Base-by-base conservation (phyloP, 441 rosid species). In the Sinapis alba region DNA sequence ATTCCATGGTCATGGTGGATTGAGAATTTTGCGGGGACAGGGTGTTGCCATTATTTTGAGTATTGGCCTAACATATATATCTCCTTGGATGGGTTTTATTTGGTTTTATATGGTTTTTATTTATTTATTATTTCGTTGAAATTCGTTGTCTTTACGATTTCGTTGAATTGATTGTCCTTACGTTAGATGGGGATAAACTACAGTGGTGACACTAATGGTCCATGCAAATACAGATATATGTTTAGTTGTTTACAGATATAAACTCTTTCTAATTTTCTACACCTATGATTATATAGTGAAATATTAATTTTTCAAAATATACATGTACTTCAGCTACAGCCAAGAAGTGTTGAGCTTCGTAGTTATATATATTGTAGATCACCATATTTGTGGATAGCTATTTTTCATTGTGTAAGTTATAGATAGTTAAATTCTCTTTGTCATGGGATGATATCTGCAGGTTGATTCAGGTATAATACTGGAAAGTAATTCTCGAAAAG, bases 1-100 rank as follows among this genome's bases (percentile, higher is more conserved):
- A 53, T 62, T 75, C 69, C 58, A 75, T 30, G 57, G 21, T 21
- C 68, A 64, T 3, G 24, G 69, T 43, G 34, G 69, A 32, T 34
- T 68, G 65, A 69, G 64, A 38, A 5, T 26, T 27, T 9, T 36
- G 47, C 34, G 24, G 58, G 58, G 64, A 43, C 50, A 43, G 7
- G 9, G 32, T 68, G 30, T 75, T 74, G 28, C 18, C 24, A 19
- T 73, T 36, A 18, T 34, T 38, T 38, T 54, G 18, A 26, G 21
- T 18, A 43, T 43, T 43, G 50, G 50, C 50, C 50, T 43, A 43
- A 43, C 50, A 43, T 43, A 43, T 23, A 45, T 38, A 32, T 21
- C 9, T 23, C 8, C 53, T 62, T 62, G 6, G 10, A 34, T 34
- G 54, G 54, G 38, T 3, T 13, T n/a, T 45, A 8, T 28, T 45